phyloP scores from a whole-genome alignment of 2,329 filamentous ascomycete species.

The Fusarium beomiforme region DNA sequence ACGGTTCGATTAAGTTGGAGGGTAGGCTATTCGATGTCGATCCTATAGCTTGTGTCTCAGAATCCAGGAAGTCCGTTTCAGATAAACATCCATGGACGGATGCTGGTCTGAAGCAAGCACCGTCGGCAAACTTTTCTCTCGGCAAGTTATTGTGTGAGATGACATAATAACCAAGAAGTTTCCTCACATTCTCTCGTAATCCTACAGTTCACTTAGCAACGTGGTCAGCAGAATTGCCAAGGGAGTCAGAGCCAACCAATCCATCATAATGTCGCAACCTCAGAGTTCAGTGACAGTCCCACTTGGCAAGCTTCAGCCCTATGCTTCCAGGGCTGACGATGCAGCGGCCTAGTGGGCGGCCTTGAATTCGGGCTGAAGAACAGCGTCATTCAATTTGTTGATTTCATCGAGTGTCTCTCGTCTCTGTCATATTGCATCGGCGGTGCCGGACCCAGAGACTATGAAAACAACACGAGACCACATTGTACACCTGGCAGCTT shows the following conservation, averaged over 20 bases:
- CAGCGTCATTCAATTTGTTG: neutral
- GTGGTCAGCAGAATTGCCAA: neutral
- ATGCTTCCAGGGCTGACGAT: conserved; percentile 26
- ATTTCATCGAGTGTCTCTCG: neutral
- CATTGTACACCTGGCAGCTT: neutral
- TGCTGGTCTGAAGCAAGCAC: neutral
- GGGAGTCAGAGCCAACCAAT: conserved; percentile 3
- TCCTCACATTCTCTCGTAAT: neutral
- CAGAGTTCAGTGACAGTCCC: conserved; percentile 21
- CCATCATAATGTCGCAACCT: conserved; percentile 2
- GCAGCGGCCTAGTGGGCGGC: conserved; percentile 24
- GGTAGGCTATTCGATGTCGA: conserved; percentile 20
- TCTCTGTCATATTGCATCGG: conserved; percentile 6
- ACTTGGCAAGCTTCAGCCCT: conserved; percentile 38
- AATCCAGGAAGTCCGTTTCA: conserved; percentile 16
- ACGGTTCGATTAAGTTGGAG: conserved; percentile 20
- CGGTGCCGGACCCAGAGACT: neutral
- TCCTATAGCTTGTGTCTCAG: conserved; percentile 31
- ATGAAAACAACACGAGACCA: conserved; percentile 5
- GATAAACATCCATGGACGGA: neutral
- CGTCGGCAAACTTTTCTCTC: neutral
- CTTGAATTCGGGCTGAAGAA: conserved; percentile 3
- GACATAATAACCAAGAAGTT: no score
- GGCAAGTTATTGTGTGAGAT: neutral
- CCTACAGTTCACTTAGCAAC: neutral